Conservation (phyloP, 2,329 filamentous ascomycete species). For the Dactylonectria estremocensis region DNA sequence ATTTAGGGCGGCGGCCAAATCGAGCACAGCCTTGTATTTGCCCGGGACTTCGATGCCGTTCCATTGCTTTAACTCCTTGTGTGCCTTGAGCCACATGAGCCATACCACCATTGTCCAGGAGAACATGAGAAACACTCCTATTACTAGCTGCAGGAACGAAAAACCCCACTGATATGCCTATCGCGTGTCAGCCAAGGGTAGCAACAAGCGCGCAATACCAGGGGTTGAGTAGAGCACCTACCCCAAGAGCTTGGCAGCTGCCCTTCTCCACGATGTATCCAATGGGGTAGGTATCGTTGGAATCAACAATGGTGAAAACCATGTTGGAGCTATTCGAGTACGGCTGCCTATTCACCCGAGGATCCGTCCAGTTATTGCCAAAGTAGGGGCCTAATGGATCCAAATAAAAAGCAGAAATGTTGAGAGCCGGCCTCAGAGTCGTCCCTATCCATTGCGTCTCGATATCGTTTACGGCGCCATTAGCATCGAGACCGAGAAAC, state of each 20-base stretch:
- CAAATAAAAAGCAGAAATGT: slow-evolving; percentile 15
- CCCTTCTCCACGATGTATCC: neutral
- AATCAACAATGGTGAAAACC: neutral
- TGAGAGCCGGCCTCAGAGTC: slow-evolving; percentile 1
- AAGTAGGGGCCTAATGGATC: neutral
- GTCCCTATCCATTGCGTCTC: neutral
- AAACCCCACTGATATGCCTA: slow-evolving; percentile 31
- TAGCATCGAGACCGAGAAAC: neutral
- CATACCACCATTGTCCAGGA: slow-evolving; percentile 9
- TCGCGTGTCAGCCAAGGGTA: neutral
- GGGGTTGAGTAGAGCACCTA: too few relatives aligned
- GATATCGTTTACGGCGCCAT: neutral
- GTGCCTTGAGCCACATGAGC: neutral
- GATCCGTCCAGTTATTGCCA: neutral
- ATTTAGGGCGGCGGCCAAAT: neutral
- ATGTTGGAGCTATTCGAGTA: neutral
- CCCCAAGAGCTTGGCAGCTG: slow-evolving; percentile 19
- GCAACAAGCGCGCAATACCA: neutral
- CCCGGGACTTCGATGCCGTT: rapidly evolving
- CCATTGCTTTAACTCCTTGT: slow-evolving; percentile 2
- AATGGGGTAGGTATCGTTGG: neutral
- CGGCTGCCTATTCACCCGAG: too few relatives aligned
- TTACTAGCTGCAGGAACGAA: slow-evolving; percentile 26
- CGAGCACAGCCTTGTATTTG: slow-evolving; percentile 17
- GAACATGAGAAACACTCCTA: neutral